Evolutionary conservation across 2,329 filamentous ascomycete genomes (phyloP).

Genomic region (Phaeosphaeria sp.): DNA sequence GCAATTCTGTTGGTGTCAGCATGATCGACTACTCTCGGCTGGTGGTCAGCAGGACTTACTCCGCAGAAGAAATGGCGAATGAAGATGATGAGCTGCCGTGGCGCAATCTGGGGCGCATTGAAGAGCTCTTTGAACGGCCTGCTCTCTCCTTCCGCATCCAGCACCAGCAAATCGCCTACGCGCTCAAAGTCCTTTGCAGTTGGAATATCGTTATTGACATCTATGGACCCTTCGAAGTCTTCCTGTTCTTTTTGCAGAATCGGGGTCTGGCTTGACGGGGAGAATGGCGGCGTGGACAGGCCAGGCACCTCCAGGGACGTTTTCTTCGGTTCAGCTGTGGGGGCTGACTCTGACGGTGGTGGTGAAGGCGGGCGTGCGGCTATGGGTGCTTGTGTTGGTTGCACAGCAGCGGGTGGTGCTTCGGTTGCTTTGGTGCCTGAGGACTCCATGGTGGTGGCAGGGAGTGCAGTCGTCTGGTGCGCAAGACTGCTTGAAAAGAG

Average conservation of each 20-base stretch:
- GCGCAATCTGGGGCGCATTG: slow-evolving; percentile 41
- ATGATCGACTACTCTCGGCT: background rate
- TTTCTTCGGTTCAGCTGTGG: slow-evolving; percentile 21
- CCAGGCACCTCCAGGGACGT: slow-evolving; percentile 23
- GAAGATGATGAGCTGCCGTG: slow-evolving; percentile 72
- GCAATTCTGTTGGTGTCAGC: slow-evolving; percentile 64
- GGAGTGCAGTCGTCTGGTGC: too few relatives aligned
- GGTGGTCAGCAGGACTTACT: slow-evolving; percentile 56
- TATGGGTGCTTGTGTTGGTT: slow-evolving; percentile 15
- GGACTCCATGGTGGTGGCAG: slow-evolving; percentile 23
- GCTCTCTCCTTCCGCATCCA: slow-evolving; percentile 45
- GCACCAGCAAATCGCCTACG: slow-evolving; percentile 42
- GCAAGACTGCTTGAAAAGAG: background rate
- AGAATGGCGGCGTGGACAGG: slow-evolving; percentile 36
- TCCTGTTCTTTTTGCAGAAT: slow-evolving; percentile 40
- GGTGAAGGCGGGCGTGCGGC: slow-evolving; percentile 30
- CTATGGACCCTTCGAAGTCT: slow-evolving; percentile 43
- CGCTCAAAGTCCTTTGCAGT: slow-evolving; percentile 36
- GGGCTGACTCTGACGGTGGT: slow-evolving; percentile 30
- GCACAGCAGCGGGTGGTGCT: slow-evolving; percentile 12
- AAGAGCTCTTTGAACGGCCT: slow-evolving; percentile 48
- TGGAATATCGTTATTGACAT: slow-evolving; percentile 48
- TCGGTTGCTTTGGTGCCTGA: slow-evolving; percentile 20
- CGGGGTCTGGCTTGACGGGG: slow-evolving; percentile 40
- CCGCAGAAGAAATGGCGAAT: slow-evolving; percentile 83